Percentiles rank a stretch among this genome's conserved stretches.
Evolutionary conservation across 345 rosid species (phyloP).

Genomic region (Camelina sativa): DNA sequence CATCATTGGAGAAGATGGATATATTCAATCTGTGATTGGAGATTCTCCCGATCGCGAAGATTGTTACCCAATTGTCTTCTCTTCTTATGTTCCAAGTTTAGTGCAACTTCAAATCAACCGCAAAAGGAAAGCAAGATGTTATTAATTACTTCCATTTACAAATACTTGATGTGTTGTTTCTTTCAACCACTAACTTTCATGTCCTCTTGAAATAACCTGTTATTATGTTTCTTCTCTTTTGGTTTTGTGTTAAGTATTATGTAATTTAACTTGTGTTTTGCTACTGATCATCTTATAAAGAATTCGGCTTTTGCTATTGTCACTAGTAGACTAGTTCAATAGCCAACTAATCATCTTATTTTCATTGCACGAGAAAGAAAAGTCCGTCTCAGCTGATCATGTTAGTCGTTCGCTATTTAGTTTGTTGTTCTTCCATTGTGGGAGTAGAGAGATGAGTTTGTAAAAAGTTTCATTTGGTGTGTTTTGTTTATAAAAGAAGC

Average conservation of each 20-base stretch:
- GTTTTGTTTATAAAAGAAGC: not conserved
- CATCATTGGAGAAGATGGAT: not conserved
- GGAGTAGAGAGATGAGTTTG: too few species aligned
- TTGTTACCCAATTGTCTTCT: not conserved
- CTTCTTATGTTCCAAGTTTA: constrained; percentile 18
- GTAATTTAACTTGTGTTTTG: not conserved
- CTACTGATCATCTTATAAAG: not conserved
- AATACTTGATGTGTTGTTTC: not conserved
- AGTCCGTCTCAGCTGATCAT: not conserved
- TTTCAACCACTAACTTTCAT: not conserved
- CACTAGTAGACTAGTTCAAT: not conserved
- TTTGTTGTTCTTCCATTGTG: not conserved
- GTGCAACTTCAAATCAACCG: constrained; percentile 5
- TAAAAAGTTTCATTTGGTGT: not conserved
- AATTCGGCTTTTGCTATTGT: not conserved
- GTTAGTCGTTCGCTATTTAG: not conserved
- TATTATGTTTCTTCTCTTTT: too few species aligned
- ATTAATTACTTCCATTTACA: not conserved
- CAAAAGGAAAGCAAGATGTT: not conserved
- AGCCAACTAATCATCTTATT: not conserved
- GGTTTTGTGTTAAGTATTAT: not conserved
- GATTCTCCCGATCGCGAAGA: not conserved
- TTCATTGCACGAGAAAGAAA: not conserved
- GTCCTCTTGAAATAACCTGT: not conserved
- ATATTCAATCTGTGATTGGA: not conserved